A percentile compares a stretch with the other conserved stretches of the same genome.
Evolutionary conservation across 106 monocot species (phyloP).

Genomic region (Agapanthus africanus): DNA sequence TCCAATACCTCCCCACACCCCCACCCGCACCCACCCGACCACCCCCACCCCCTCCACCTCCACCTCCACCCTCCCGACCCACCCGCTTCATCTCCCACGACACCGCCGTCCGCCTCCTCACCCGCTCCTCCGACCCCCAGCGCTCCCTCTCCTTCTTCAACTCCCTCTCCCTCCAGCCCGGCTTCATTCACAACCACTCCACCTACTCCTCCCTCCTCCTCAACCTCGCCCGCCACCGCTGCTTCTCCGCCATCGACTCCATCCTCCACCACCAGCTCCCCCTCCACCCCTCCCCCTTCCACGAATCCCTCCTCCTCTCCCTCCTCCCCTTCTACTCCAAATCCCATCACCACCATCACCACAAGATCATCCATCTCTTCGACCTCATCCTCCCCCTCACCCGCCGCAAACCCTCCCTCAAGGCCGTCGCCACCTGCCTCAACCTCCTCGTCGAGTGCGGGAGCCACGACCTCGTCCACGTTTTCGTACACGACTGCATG

Average conservation of each 20-base stretch:
- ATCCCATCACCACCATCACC: constrained; percentile 23
- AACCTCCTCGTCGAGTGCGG: constrained; percentile 41
- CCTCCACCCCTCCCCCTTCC: constrained; percentile 56
- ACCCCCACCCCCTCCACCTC: not conserved
- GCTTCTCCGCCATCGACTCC: constrained; percentile 38
- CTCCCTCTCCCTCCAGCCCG: constrained; percentile 35
- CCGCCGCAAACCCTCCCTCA: constrained; percentile 49
- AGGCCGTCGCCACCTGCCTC: constrained; percentile 61
- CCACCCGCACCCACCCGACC: not conserved
- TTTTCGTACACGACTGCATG: constrained; percentile 33
- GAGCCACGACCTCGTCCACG: constrained; percentile 41
- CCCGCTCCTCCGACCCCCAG: constrained; percentile 42
- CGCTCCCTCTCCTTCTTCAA: constrained; percentile 81
- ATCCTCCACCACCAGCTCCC: constrained; percentile 41
- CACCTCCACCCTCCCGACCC: not conserved
- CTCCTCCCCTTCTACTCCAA: constrained; percentile 54
- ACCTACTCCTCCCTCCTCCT: constrained; percentile 75
- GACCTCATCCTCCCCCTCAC: constrained; percentile 44
- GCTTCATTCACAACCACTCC: constrained; percentile 69
- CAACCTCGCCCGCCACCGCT: constrained; percentile 48
- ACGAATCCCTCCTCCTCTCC: constrained; percentile 51
- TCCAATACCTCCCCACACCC: not conserved
- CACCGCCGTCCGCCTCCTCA: constrained; percentile 48
- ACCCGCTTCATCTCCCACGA: constrained; percentile 44
- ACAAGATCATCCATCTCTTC: constrained; percentile 24